A percentile compares a stretch with the other conserved stretches of the same genome.
These are phyloP conservation scores for Claviceps fusiformis DNA, from an alignment of 2,329 filamentous ascomycete species.

Conservation along the genomic window DNA sequence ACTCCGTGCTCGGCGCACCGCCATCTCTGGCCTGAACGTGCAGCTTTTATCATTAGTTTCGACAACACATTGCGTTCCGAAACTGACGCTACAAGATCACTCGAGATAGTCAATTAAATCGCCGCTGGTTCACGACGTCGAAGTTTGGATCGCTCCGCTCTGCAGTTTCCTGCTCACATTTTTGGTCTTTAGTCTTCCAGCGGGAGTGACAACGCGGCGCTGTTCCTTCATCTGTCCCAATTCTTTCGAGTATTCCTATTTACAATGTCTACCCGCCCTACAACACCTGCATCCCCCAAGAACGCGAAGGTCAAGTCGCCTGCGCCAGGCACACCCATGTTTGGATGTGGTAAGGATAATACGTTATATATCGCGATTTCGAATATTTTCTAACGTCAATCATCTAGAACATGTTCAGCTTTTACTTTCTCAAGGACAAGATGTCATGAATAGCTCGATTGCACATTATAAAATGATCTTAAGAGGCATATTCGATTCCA, in stretches of 20 bases:
- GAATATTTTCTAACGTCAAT: not conserved
- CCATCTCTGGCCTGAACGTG: not conserved
- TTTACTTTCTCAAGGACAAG: slow-evolving; percentile 47
- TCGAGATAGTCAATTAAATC: not conserved
- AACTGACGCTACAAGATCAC: not conserved
- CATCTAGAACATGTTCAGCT: slow-evolving; percentile 55
- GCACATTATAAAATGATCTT: slow-evolving; percentile 60
- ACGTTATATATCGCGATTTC: not conserved
- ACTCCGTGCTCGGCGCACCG: too few relatives aligned
- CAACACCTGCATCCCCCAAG: slow-evolving; percentile 40
- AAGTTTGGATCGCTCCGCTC: not conserved
- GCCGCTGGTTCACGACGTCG: not conserved
- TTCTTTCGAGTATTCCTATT: slow-evolving; percentile 2
- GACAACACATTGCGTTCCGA: not conserved
- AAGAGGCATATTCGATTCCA: slow-evolving; percentile 55
- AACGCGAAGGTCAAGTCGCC: slow-evolving; percentile 47
- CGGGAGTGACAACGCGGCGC: not conserved
- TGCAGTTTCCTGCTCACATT: not conserved
- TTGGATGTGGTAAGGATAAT: slow-evolving; percentile 44
- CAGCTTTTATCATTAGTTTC: not conserved
- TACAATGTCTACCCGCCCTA: slow-evolving; percentile 32
- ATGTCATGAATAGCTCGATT: slow-evolving; percentile 54
- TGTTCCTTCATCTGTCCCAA: not conserved
- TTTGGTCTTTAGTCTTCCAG: not conserved
- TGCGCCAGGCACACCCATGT: slow-evolving; percentile 44